Base-by-base conservation (phyloP, 1,284 basidiomycete genomes). In the Trichosporon coremiiforme region DNA sequence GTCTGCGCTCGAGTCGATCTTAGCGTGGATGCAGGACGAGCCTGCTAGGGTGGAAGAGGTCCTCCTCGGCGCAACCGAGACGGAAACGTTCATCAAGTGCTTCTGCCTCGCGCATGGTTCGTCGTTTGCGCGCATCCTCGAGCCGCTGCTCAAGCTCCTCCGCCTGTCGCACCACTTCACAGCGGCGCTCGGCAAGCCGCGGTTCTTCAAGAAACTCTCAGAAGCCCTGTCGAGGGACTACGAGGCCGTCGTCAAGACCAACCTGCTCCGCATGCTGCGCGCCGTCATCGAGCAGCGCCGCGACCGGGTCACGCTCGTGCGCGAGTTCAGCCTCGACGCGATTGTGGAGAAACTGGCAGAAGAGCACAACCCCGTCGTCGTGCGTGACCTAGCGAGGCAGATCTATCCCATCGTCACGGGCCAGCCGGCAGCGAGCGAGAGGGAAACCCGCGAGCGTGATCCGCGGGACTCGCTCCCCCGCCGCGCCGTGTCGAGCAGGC, bases 1-100 rank as follows among this genome's bases (percentile, higher is more conserved):
- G 72, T 93, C 91, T 76, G 93, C 95, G 12, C 84, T 98, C 68
- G 96, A 99, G 80, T 90, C 94, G 5, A 89, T 98, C 38, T 84
- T 95, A 8, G 91, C 92, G 4, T 98, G 96, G 96, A 85, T 98
- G 71, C 92, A 95, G 85, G 96, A 98, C 78, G 96, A 98, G 84
- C 93, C 93, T 0, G 90, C 93, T 2, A 88, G 94, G 66, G 92
- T 99, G 4, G 96, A 98, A 80, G 94, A 95, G 77, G 89, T 91
- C 41, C 86, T 99, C 0, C 84, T 91, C 60, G 90, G 92, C 77
- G 84, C 87, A 1, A 84, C 86, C 2, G 86, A 93, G 0, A 84
- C 93, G 17, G 91, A 94, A 7, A 86, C 88, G 0, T 85, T 99
- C 12, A 86, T 95, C 36, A 88, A 87, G 71, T 92, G 93, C 80